Conservation (phyloP, 1,284 basidiomycete genomes). For the Fomitopsis palustris region DNA sequence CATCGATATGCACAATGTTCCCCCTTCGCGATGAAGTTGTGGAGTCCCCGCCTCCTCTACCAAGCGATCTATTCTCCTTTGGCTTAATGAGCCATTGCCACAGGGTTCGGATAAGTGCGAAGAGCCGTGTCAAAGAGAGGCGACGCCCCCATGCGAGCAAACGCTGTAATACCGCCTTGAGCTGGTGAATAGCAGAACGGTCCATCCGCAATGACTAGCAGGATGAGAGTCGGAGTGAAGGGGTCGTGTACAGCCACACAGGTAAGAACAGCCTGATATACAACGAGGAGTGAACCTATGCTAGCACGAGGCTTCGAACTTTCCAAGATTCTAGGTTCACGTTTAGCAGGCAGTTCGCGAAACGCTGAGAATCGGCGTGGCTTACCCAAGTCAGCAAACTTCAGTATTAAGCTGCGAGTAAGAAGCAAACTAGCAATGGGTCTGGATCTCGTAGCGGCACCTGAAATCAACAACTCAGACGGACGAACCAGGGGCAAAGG, state of each 20-base stretch:
- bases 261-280: neutral
- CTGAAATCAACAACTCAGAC: no score
- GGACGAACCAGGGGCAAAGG: no score
- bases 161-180: neutral
- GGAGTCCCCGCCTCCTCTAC: neutral
- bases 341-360: no score
- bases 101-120: neutral
- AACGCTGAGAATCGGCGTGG: no score
- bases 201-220: neutral
- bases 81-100: neutral
- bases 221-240: neutral
- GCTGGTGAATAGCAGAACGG: neutral
- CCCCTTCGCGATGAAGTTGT: neutral
- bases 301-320: neutral
- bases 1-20: neutral
- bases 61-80: neutral
- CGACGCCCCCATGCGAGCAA: neutral
- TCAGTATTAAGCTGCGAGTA: no score
- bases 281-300: neutral
- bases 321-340: no score
- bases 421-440: no score
- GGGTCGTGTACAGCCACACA: neutral
- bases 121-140: neutral
- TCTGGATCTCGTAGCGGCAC: no score
- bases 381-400: no score